Evolutionary conservation across 1,284 basidiomycete species (phyloP), one percentile per base, ranked within the genome.

Genomic region (Moesziomyces globuligerus): DNA sequence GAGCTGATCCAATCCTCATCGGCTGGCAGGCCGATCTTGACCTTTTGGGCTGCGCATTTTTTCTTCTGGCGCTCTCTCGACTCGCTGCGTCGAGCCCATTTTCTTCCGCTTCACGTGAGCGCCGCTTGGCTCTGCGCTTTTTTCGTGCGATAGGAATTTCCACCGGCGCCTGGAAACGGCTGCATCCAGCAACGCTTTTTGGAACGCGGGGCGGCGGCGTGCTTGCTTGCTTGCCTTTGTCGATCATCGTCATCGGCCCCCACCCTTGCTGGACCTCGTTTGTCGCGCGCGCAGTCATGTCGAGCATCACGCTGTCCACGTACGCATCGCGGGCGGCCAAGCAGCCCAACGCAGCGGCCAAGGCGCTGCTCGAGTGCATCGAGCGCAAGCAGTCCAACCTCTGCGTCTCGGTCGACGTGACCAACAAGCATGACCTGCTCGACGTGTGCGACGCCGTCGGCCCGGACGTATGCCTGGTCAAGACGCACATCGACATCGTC

Each of bases 401-500:
- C 20, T 93, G 92, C 53, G 92, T 98, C 64, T 94, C 92, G 74
- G 93, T 98, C 25, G 96, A 99, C 85, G 93, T 98, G 36, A 92
- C 91, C 7, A 90, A 87, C 65, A 88, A 89, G 65, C 86, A 86
- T 18, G 90, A 93, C 76, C 90, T 98, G 75, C 86, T 98, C 49
- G 86, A 88, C 49, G 90, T 99, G 74, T 89, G 96, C 74, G 90
- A 94, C 71, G 87, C 88, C 21, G 94, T 97, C 59, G 95, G 92
- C 2, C 90, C 91, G 7, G 90, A 90, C 76, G 89, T 93, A 72
- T 97, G 93, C 86, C 88, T 97, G 66, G 89, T 98, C 86, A 98
- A 98, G 94, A 98, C 96, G 1, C 96, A 99, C 83, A 89, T 98
- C 70, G 96, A 98, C 83, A 92, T 98, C 70, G 87, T 98, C 48